phyloP scores from a whole-genome alignment of 2,329 filamentous ascomycete genomes.

The Setomelanomma holmii region DNA sequence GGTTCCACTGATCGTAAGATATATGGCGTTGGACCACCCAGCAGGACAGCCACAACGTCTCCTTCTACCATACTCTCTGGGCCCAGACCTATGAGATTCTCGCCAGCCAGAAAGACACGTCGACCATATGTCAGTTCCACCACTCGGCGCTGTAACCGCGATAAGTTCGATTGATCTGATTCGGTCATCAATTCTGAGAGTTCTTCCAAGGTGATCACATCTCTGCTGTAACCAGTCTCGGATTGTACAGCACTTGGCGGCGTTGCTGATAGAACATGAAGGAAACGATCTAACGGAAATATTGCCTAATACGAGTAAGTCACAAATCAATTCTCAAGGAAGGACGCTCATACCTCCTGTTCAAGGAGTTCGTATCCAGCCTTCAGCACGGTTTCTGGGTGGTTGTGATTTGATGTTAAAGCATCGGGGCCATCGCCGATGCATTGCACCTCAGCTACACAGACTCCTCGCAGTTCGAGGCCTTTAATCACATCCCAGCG shows the following conservation, averaged over 20 bases:
- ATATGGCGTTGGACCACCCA: neutral
- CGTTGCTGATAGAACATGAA: neutral
- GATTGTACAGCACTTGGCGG: neutral
- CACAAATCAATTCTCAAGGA: neutral
- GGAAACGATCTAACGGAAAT: neutral
- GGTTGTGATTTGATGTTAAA: neutral
- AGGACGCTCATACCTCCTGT: neutral
- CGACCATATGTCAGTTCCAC: neutral
- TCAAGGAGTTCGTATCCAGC: neutral
- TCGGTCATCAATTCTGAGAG: neutral
- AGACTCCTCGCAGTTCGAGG: neutral
- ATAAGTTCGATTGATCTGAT: neutral
- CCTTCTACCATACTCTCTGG: neutral
- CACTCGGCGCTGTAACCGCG: neutral
- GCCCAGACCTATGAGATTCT: neutral
- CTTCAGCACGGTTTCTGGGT: neutral
- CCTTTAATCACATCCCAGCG: too few species aligned
- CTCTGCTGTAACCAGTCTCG: neutral
- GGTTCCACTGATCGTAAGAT: neutral
- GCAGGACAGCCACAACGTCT: neutral
- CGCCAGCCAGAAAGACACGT: neutral
- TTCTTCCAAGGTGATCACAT: neutral
- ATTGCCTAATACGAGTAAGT: neutral
- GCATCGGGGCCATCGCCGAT: neutral
- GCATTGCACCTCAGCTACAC: neutral